Evolutionary conservation across 352 stramenopile species (phyloP).

Genomic region (Paralagenidium karlingii): DNA sequence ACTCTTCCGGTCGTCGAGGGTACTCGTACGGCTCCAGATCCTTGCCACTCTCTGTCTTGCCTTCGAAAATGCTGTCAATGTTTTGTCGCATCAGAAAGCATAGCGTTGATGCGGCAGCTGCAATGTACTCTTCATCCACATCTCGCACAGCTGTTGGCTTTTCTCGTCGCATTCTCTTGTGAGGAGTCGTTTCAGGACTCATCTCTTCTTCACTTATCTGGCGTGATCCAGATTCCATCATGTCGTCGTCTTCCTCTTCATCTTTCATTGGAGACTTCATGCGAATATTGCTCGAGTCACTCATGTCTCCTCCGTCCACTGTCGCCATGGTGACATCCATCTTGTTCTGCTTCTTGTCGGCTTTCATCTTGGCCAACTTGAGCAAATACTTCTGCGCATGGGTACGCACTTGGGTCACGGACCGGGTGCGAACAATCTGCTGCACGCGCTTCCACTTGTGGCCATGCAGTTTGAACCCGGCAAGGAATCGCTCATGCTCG

Average conservation of each 20-base stretch:
- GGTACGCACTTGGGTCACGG: conserved; percentile 79
- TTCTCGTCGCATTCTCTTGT: conserved; percentile 46
- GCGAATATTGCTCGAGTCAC: neutral
- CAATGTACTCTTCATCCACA: conserved; percentile 71
- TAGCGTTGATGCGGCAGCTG: conserved; percentile 57
- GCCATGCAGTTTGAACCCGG: conserved; percentile 74
- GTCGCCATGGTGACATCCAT: neutral
- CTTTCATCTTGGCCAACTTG: conserved; percentile 83
- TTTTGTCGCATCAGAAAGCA: conserved; percentile 80
- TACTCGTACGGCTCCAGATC: conserved; percentile 67
- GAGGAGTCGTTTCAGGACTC: conserved; percentile 10
- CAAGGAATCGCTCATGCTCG: conserved; percentile 78
- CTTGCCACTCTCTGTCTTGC: no score
- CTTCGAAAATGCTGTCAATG: conserved; percentile 70
- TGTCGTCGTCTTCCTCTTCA: neutral
- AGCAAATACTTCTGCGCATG: conserved; percentile 84
- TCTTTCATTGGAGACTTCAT: neutral
- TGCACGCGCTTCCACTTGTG: conserved; percentile 88
- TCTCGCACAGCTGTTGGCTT: conserved; percentile 19
- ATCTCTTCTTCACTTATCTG: conserved; percentile 13
- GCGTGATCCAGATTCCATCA: neutral
- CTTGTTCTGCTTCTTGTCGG: conserved; percentile 48
- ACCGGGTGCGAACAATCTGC: conserved; percentile 78
- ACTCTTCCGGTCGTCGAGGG: no score
- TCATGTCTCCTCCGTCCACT: neutral